Base-by-base conservation (phyloP, 2,329 filamentous ascomycete genomes). In the Monosporascus ibericus region DNA sequence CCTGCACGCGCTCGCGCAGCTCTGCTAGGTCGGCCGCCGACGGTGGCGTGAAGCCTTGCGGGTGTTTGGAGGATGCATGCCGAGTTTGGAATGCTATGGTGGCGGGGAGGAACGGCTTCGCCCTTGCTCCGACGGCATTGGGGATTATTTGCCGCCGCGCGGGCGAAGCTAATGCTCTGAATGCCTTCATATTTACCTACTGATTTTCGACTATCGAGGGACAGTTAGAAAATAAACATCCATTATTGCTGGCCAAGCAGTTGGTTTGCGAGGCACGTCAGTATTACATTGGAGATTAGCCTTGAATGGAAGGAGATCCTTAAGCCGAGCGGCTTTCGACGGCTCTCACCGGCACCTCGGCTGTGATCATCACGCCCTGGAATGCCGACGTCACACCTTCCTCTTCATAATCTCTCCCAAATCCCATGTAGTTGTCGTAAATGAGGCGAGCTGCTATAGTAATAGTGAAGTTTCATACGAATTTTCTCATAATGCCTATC, bases 1-100 rank as follows among this genome's bases (percentile, higher is more conserved):
- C 92, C 63, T 91, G 88, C 27, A 95, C 90, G 25, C 87, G 78
- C 64, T 92, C 89, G 53, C 91, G 84, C 54, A 96, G 77, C 72
- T 96, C 90, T 22, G 85, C 72, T 7, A 96, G 79, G 52, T 96
- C 91, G 53, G 85, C 79, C 44, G 81, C 74, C 1, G 86, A 79
- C 0, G 91, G 91, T 11, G 86, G 75, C 52, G 74, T 73, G 70
- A 90, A 91, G 65, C 79, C 82, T 58, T 76, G 68, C 24, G 81
- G 80, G 63, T 84, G 81, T 57, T 81, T 82, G 52, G 75, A 74
- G 17, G 90, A 91, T 53, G 84, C 80, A 51, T 65, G 66, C 52
- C 65, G 72, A 47, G 66, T 69, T 53, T 74, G 69, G 54, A 65
- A 66, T 54, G 70, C 63, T 44, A 70, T 64, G 58, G 74, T 61